Evolutionary conservation across 2,329 filamentous ascomycete genomes (phyloP).

Genomic region (Pezicula neosporulosa): DNA sequence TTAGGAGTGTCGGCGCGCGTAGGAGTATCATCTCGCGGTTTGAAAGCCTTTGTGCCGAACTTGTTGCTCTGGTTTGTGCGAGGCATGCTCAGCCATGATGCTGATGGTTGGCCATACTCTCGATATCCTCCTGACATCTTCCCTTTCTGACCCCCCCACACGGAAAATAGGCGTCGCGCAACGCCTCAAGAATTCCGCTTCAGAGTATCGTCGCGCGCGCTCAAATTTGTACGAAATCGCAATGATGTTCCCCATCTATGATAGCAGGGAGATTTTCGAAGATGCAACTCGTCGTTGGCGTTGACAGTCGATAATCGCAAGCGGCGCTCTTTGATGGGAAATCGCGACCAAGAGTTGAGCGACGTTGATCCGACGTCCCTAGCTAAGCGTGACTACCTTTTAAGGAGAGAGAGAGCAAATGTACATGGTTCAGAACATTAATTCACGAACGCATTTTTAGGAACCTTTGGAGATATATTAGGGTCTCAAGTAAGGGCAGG

Average conservation of each 20-base stretch:
- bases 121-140: slow-evolving; percentile 62
- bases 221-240: slow-evolving; percentile 2
- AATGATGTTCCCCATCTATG: not conserved
- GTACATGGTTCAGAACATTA: not conserved
- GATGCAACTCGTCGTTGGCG: not conserved
- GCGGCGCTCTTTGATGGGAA: not conserved
- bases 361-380: not conserved
- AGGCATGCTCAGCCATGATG: slow-evolving; percentile 11
- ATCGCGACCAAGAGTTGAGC: not conserved
- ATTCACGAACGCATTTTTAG: not conserved
- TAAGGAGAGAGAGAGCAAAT: no score
- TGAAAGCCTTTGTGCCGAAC: slow-evolving; percentile 46
- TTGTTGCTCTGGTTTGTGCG: slow-evolving; percentile 30
- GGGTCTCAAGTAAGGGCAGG: no score
- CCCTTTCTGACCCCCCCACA: slow-evolving; percentile 26
- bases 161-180: slow-evolving; percentile 5
- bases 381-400: no score
- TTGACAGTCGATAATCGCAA: slow-evolving; percentile 1
- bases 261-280: not conserved
- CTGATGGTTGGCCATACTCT: slow-evolving; percentile 56
- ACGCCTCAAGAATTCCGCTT: slow-evolving; percentile 1
- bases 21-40: slow-evolving; percentile 57
- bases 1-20: slow-evolving; percentile 24
- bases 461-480: not conserved
- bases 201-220: slow-evolving; percentile 5